These are phyloP conservation scores for Crithidia acanthocephali DNA, from an alignment of 208 protist genomes.

Conservation along the genomic window DNA sequence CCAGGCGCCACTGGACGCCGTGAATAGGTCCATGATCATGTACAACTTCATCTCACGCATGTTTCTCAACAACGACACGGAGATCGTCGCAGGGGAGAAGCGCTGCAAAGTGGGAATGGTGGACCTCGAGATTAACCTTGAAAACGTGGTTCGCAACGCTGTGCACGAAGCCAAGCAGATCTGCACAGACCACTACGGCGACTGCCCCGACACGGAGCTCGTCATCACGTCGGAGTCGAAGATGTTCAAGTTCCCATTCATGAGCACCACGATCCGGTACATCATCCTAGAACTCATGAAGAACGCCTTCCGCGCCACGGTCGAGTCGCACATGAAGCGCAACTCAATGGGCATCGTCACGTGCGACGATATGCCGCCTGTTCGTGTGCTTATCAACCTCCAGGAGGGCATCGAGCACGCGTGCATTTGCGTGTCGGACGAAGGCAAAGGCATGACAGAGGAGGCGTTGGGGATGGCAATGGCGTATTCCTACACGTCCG, in stretches of 20 bases:
- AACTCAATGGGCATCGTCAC: constrained; percentile 72
- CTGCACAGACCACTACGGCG: constrained; percentile 91
- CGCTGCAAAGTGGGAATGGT: constrained; percentile 81
- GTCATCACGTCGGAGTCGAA: constrained; percentile 65
- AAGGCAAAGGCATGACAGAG: constrained; percentile 85
- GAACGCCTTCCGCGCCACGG: constrained; percentile 93
- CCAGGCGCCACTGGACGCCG: constrained; percentile 68
- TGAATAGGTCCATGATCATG: constrained; percentile 73
- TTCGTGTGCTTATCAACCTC: constrained; percentile 77
- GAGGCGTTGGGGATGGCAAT: constrained; percentile 80
- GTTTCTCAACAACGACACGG: constrained; percentile 62
- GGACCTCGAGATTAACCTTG: constrained; percentile 85
- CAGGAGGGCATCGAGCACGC: constrained; percentile 74
- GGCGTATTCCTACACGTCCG: constrained; percentile 95
- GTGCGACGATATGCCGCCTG: constrained; percentile 81
- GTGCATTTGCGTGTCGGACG: constrained; percentile 87
- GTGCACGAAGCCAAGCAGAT: constrained; percentile 90
- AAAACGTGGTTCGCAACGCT: constrained; percentile 80
- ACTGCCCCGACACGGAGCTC: constrained; percentile 90
- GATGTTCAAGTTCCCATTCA: constrained; percentile 86
- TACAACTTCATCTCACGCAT: constrained; percentile 90
- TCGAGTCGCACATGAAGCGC: constrained; percentile 84
- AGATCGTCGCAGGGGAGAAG: constrained; percentile 9
- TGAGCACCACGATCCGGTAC: constrained; percentile 95
- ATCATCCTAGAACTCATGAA: constrained; percentile 96